Conservation (phyloP, 164 flowering plant genomes). For the Echeveria elegans region DNA sequence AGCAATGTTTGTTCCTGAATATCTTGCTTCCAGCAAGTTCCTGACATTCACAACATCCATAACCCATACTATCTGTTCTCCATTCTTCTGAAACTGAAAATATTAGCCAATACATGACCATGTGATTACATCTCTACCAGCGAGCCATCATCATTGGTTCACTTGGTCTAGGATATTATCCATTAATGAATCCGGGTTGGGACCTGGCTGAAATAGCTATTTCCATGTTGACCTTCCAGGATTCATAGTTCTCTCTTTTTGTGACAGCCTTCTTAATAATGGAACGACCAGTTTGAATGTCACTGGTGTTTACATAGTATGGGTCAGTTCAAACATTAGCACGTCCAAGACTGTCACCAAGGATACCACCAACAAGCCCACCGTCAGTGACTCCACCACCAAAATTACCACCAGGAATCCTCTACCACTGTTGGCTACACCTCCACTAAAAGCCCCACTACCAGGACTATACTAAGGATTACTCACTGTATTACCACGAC, state of each 20-base stretch:
- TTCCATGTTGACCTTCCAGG: not conserved
- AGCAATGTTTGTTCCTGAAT: not conserved
- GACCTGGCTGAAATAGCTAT: not conserved
- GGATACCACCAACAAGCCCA: no score
- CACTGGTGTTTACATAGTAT: not conserved
- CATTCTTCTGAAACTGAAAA: not conserved
- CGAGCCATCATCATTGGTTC: not conserved
- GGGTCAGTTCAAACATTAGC: not conserved
- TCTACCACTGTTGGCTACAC: no score
- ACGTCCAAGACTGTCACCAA: not conserved
- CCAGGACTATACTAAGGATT: no score
- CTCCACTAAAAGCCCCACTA: no score
- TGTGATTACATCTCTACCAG: not conserved
- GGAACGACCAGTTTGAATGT: not conserved
- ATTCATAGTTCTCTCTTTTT: not conserved
- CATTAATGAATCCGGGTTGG: not conserved
- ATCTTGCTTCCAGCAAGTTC: not conserved
- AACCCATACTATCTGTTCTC: not conserved
- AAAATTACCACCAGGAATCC: no score
- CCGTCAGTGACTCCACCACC: no score
- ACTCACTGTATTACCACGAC: no score
- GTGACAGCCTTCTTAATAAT: not conserved
- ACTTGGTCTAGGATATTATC: not conserved
- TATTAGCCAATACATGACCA: not conserved
- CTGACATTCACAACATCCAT: not conserved